Evolutionary conservation across 208 protist genomes (phyloP), one percentile per base, ranked within the genome.

Genomic region (Blastocrithidia nonstop): DNA sequence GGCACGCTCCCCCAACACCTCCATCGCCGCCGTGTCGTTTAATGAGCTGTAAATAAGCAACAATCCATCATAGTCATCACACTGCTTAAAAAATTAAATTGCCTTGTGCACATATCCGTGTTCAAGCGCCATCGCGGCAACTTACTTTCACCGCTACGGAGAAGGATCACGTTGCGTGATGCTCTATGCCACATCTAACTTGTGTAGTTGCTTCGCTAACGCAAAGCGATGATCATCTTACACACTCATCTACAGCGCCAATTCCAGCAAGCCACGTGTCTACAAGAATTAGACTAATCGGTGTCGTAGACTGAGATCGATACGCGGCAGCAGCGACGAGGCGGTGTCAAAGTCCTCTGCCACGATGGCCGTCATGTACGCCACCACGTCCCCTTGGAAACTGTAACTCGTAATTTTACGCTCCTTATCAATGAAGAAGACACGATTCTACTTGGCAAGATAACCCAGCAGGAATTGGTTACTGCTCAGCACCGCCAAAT

Each of bases 301-400:
- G 61, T 94, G 66, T 26, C 77, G 53, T n/a, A 85, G 53, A 26
- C 68, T 61, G 7, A 47, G 40, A 31, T 93, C 93, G 36, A 98
- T 86, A 1, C 39, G 54, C 22, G 72, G 76, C 8, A 98, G 62
- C 23, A 93, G 52, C 25, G 32, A 46, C 15, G 67, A 68, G 15
- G 96, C 97, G 8, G 54, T 48, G 1, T 83, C 81, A 24, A 97
- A 93, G 61, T 99, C 96, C 25, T 88, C 73, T 41, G 91, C 80
- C 9, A 98, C 77, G 35, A 99, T 85, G 27, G 89, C 85, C 3
- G 94, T 96, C 83, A 99, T 95, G 70, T 98, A 99, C 50, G 96
- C 88, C 40, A 99, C 84, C 15, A 98, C 75, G 20, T 76, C 71
- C 19, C 95, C 50, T 26, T 85, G 66, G 13, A 99, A 59, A 28